phyloP scores from a whole-genome alignment of 108 stramenopile species.

The Nitzschia putrida region DNA sequence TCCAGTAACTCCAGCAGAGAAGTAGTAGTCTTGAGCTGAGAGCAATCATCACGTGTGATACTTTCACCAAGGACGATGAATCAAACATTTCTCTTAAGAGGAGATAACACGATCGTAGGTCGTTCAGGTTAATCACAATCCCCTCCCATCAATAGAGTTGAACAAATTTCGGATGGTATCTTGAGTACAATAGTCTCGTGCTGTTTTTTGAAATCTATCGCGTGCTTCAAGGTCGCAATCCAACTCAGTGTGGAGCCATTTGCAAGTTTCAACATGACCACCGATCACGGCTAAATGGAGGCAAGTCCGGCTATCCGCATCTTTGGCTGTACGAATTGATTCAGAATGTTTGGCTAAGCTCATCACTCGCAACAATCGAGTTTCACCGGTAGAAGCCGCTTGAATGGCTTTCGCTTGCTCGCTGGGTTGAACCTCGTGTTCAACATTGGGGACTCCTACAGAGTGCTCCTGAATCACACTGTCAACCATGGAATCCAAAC shows the following conservation, averaged over 20 bases:
- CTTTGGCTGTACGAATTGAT: conserved; percentile 46
- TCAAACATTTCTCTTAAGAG: too few relatives aligned
- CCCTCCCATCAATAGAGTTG: too few relatives aligned
- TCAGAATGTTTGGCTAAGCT: conserved; percentile 41
- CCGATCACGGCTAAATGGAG: conserved; percentile 62
- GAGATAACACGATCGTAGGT: too few relatives aligned
- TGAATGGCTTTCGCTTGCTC: conserved; percentile 26
- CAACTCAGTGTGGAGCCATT: conserved; percentile 65
- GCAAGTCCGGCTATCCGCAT: conserved; percentile 42
- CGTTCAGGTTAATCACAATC: too few relatives aligned
- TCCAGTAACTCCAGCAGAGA: too few relatives aligned
- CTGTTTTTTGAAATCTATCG: conserved; percentile 44
- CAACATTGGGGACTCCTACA: background rate
- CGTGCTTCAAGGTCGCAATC: conserved; percentile 17
- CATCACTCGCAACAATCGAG: conserved; percentile 38
- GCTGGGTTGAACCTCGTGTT: background rate
- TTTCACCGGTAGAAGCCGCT: conserved; percentile 46
- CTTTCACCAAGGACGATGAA: too few relatives aligned
- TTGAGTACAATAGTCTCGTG: conserved; percentile 40
- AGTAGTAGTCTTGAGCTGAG: too few relatives aligned
- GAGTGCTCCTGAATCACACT: conserved; percentile 45
- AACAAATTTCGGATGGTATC: too few relatives aligned
- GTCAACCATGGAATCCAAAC: conserved; percentile 46
- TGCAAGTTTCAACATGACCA: conserved; percentile 52
- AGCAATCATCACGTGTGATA: too few relatives aligned